Percentiles rank a stretch among this genome's conserved stretches.
These are phyloP conservation scores for Stemphylium lycopersici DNA, from an alignment of 2,329 filamentous ascomycete species.

Conservation along the genomic window DNA sequence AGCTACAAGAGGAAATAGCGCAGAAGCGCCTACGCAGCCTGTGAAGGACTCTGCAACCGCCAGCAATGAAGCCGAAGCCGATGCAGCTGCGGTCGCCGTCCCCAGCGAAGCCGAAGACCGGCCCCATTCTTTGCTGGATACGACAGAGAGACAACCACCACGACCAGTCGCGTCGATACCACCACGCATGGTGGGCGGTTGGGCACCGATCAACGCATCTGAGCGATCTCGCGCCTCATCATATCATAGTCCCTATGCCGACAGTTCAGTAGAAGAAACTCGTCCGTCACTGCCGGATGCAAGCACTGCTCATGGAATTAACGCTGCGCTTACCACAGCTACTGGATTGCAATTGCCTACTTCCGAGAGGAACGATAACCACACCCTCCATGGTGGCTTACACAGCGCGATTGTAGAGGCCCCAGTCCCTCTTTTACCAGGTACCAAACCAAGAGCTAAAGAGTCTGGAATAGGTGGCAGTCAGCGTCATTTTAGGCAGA, in stretches of 20 bases:
- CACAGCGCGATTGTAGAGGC: slow-evolving; percentile 9
- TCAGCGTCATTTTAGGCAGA: slow-evolving; percentile 32
- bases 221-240: neutral
- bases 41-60: neutral
- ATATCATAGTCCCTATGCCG: slow-evolving; percentile 30
- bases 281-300: neutral
- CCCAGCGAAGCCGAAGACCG: neutral
- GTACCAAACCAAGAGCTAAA: slow-evolving; percentile 12
- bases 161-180: neutral
- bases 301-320: neutral
- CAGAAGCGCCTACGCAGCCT: neutral
- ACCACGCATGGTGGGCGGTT: slow-evolving; percentile 10
- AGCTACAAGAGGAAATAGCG: neutral
- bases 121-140: neutral
- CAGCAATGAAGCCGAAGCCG: neutral
- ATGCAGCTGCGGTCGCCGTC: neutral
- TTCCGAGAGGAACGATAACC: neutral
- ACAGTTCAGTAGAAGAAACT: slow-evolving; percentile 1
- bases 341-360: neutral
- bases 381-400: neutral
- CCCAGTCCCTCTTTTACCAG: slow-evolving; percentile 6
- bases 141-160: neutral
- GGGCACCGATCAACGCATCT: slow-evolving; percentile 28
- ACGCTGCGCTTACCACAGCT: neutral
- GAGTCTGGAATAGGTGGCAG: slow-evolving; percentile 19